phyloP scores from a whole-genome alignment of 2,329 filamentous ascomycete genomes.

The Arthrinium phaeospermum region DNA sequence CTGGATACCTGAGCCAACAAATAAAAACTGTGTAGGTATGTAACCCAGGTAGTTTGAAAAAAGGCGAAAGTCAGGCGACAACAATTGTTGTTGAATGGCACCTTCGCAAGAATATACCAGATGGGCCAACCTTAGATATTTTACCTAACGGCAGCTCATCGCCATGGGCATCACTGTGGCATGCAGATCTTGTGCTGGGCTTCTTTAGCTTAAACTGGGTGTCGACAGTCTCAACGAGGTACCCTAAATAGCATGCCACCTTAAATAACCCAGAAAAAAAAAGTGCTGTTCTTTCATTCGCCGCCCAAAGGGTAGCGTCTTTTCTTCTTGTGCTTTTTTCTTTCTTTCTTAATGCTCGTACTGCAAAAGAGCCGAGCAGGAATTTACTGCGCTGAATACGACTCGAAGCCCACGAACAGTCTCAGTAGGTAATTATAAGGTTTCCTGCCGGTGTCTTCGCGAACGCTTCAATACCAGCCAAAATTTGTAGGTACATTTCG shows the following conservation, averaged over 20 bases:
- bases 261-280: background rate
- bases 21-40: background rate
- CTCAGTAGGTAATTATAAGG: no score
- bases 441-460: no score
- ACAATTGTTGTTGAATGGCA: background rate
- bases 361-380: background rate
- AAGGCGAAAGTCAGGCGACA: background rate
- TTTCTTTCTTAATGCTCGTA: background rate
- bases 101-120: background rate
- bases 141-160: background rate
- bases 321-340: background rate
- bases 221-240: background rate
- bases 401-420: no score
- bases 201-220: background rate
- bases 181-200: constrained; percentile 4
- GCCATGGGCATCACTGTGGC: constrained; percentile 5
- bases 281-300: background rate
- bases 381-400: background rate
- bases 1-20: background rate
- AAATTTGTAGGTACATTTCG: background rate
- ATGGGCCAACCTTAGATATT: constrained; percentile 1
- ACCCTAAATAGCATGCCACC: background rate
- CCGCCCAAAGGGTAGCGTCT: background rate
- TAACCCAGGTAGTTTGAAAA: background rate
- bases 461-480: background rate